Evolutionary conservation across 1,284 basidiomycete species (phyloP), one percentile per base, ranked within the genome.

Genomic region (Agroathelia rolfsii): DNA sequence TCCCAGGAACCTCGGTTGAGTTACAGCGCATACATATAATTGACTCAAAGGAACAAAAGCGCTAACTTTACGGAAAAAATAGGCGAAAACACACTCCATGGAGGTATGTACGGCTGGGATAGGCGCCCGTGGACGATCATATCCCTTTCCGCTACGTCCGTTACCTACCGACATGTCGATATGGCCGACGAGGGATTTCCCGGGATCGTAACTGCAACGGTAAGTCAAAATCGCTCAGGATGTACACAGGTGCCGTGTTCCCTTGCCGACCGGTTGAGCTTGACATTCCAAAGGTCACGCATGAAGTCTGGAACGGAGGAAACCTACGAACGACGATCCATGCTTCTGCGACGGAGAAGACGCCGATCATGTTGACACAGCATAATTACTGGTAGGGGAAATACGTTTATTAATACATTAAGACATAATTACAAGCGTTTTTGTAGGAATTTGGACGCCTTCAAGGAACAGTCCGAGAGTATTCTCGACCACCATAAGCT

Each of bases 301-400:
- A 74, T 44, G 52, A 58, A 0, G 66, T 74, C 2, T 52, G 51
- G 26, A 60, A 65, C 28, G 64, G 64, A 2, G 67, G 64, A 5
- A 51, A 61, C 5, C 52, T 70, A 26, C 53, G 58, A 27, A 69
- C 66, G 1, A 52, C 47, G 1, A 53, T 75, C 16, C 52, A 56
- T 30, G 71, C 72, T 0, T 58, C 48, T 4, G 65, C 69, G 0
- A 63, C 66, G 0, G 51, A 67, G 44, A 52, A 64, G 56, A 76
- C 72, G 2, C 72, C 72, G 0, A 69, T 75, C 34, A 72, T 75
- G 69, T 48, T 72, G 10, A 73, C 68, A 2, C 67, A 65, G 45
- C 71, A 67, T 49, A 60, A 62, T 29, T 75, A 65, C 47, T 73
- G 68, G 69, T 66, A 33, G 9, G 49, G 23, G 16, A 7, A 11